A percentile compares a stretch with the other conserved stretches of the same genome.
Evolutionary conservation across 495 filamentous ascomycete species (phyloP).

Genomic region (Evernia prunastri): DNA sequence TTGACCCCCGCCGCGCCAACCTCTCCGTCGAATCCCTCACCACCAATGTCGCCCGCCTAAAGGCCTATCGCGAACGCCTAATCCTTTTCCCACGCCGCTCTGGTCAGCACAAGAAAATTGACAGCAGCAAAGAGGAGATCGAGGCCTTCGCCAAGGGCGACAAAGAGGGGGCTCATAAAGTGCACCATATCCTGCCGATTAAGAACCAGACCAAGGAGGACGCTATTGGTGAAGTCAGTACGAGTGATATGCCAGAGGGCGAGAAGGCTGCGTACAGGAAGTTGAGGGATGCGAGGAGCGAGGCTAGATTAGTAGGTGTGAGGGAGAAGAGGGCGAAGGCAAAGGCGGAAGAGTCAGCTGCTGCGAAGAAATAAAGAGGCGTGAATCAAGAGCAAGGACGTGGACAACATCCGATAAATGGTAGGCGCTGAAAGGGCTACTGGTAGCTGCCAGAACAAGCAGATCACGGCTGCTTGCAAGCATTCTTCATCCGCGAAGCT

Average conservation of each 20-base stretch:
- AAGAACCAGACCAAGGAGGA: slow-evolving; percentile 43
- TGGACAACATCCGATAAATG: neutral
- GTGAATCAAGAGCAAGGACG: neutral
- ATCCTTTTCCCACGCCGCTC: slow-evolving; percentile 96
- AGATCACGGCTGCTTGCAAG: neutral
- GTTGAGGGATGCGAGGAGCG: slow-evolving; percentile 78
- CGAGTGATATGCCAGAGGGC: slow-evolving; percentile 66
- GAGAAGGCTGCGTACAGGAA: slow-evolving; percentile 79
- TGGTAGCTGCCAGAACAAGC: neutral
- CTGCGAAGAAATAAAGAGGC: slow-evolving; percentile 75
- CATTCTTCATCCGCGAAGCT: neutral
- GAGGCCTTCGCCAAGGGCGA: slow-evolving; percentile 50
- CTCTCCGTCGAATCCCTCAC: slow-evolving; percentile 88
- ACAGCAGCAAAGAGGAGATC: slow-evolving; percentile 82
- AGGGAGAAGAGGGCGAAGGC: slow-evolving; percentile 90
- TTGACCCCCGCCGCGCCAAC: slow-evolving; percentile 95
- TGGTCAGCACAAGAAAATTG: slow-evolving; percentile 83
- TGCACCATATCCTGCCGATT: slow-evolving; percentile 61
- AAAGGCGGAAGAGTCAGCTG: slow-evolving; percentile 83
- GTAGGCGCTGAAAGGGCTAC: neutral
- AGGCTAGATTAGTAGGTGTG: slow-evolving; percentile 70
- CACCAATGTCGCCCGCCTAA: slow-evolving; percentile 90
- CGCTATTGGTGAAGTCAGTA: slow-evolving; percentile 70
- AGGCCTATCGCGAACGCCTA: slow-evolving; percentile 88
- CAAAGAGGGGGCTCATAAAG: slow-evolving; percentile 51